Evolutionary conservation across 305 asterid species (phyloP).

Genomic region (Fraxinus velutina): DNA sequence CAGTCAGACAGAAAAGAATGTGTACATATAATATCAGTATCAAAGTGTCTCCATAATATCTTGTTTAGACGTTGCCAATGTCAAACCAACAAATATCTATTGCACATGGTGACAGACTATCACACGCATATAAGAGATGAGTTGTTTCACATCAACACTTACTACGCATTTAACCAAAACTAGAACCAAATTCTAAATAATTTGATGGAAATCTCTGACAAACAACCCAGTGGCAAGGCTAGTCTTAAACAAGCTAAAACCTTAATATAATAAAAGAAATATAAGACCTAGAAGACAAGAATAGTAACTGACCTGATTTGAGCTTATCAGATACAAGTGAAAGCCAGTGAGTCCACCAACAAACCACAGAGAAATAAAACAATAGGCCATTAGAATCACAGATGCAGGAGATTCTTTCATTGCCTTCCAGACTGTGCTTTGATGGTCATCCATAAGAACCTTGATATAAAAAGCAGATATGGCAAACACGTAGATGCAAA

Average conservation of each 20-base stretch:
- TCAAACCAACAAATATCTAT: not conserved
- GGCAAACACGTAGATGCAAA: constrained; percentile 87
- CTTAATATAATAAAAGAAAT: not conserved
- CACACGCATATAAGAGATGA: not conserved
- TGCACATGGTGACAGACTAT: not conserved
- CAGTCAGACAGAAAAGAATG: not conserved
- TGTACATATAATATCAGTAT: not conserved
- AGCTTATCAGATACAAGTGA: constrained; percentile 81
- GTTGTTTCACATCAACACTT: not conserved
- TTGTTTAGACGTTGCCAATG: not conserved
- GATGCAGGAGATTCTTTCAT: constrained; percentile 96
- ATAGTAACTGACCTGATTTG: constrained; percentile 75
- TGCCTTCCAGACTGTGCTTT: constrained; percentile 86
- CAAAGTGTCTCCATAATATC: not conserved
- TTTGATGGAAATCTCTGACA: not conserved
- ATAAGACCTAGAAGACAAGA: constrained; percentile 6
- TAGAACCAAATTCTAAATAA: not conserved
- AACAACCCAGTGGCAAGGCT: constrained; percentile 10
- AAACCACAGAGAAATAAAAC: constrained; percentile 95
- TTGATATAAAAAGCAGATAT: constrained; percentile 84
- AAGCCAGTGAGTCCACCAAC: constrained; percentile 98
- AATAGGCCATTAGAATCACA: constrained; percentile 72
- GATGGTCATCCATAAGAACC: constrained; percentile 74
- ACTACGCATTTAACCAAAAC: not conserved
- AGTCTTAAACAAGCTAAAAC: constrained; percentile 8